phyloP scores from a whole-genome alignment of 176 grass and related monocot genomes.

The Avena sativa region DNA sequence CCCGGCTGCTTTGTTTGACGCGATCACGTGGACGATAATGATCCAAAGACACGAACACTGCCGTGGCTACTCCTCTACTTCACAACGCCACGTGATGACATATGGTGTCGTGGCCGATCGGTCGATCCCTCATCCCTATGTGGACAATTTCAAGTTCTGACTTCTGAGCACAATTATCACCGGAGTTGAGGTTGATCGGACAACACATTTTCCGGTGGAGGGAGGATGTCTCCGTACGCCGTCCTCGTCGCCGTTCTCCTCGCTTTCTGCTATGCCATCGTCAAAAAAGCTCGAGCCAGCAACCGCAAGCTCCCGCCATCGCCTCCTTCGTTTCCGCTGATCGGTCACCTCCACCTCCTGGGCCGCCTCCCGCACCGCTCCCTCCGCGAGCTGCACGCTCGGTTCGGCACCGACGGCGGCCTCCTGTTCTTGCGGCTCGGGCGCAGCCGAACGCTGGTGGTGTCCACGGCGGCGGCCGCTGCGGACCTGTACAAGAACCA shows the following conservation, averaged over 20 bases:
- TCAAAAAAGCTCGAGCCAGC: neutral
- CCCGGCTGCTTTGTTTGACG: no score
- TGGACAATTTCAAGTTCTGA: no score
- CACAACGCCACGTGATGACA: no score
- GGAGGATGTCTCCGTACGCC: constrained; percentile 28
- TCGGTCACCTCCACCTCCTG: constrained; percentile 68
- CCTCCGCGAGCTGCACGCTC: constrained; percentile 38
- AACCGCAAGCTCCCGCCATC: constrained; percentile 61
- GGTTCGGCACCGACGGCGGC: constrained; percentile 41
- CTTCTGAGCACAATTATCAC: no score
- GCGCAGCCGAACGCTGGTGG: constrained; percentile 51
- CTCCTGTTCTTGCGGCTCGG: constrained; percentile 62
- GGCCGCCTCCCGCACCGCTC: constrained; percentile 57
- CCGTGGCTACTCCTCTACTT: no score
- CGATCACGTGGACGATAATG: no score
- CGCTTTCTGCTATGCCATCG: neutral
- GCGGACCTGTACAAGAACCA: constrained; percentile 58
- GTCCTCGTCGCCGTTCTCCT: constrained; percentile 33
- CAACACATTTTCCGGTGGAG: no score
- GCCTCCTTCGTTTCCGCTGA: constrained; percentile 55
- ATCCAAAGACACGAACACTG: no score
- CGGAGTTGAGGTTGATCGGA: no score
- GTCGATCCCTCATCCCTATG: no score
- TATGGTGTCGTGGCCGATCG: no score
- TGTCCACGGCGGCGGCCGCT: constrained; percentile 53